These are phyloP conservation scores for Venturia carpophila DNA, from an alignment of 2,329 filamentous ascomycete species.

Conservation along the genomic window DNA sequence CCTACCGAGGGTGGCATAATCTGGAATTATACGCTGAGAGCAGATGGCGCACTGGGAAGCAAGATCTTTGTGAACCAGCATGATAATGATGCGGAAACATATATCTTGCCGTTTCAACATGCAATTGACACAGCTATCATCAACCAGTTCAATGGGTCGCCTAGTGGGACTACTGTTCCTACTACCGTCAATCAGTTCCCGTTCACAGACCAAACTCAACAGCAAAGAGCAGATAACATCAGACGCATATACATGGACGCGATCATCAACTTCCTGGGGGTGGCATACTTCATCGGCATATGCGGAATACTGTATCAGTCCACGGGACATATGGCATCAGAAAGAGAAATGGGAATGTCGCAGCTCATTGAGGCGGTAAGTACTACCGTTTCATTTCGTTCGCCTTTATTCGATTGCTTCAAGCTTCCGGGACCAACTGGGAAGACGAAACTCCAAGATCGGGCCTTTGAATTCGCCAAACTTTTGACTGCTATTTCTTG, in stretches of 20 bases:
- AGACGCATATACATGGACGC: slow-evolving; percentile 62
- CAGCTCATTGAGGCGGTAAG: slow-evolving; percentile 66
- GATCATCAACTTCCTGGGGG: slow-evolving; percentile 67
- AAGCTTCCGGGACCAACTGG: neutral
- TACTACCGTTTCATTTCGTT: neutral
- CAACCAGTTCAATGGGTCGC: slow-evolving; percentile 34
- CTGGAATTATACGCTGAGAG: slow-evolving; percentile 84
- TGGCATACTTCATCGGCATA: slow-evolving; percentile 71
- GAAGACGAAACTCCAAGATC: neutral
- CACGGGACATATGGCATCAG: slow-evolving; percentile 75
- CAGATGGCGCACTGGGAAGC: slow-evolving; percentile 61
- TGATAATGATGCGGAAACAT: slow-evolving; percentile 69
- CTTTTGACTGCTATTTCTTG: neutral
- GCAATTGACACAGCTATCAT: slow-evolving; percentile 70
- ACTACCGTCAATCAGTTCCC: slow-evolving; percentile 55
- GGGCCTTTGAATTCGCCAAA: too few relatives aligned
- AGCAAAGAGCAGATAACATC: slow-evolving; percentile 59
- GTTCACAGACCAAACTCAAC: slow-evolving; percentile 63
- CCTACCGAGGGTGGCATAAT: slow-evolving; percentile 55
- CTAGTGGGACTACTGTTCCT: slow-evolving; percentile 42
- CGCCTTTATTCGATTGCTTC: neutral
- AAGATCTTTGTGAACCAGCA: slow-evolving; percentile 54
- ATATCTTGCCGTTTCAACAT: slow-evolving; percentile 69
- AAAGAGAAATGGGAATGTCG: slow-evolving; percentile 80
- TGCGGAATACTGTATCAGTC: slow-evolving; percentile 81